Evolutionary conservation across 208 protist species (phyloP).

Genomic region (Trichomonas vaginalis): DNA sequence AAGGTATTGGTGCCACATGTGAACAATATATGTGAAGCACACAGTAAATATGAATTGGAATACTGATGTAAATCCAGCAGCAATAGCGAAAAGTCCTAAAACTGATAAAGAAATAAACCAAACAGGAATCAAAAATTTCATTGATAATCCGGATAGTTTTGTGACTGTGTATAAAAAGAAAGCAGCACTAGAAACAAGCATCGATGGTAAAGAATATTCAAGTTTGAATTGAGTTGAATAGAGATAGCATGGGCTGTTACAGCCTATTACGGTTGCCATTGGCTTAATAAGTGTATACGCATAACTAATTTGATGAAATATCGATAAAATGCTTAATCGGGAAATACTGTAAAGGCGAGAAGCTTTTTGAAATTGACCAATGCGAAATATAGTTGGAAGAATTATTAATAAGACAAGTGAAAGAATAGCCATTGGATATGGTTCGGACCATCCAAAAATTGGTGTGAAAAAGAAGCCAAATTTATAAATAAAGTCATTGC

Average conservation of each 20-base stretch:
- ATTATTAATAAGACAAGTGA: background rate
- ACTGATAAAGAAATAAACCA: background rate
- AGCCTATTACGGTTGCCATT: background rate
- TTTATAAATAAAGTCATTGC: background rate
- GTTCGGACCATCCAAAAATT: background rate
- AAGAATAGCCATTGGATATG: background rate
- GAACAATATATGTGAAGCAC: background rate
- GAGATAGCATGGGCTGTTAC: background rate
- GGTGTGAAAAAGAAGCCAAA: background rate
- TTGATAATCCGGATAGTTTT: background rate
- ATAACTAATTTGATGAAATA: background rate
- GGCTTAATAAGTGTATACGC: background rate
- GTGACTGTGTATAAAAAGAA: background rate
- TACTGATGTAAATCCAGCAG: background rate
- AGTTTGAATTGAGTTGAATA: background rate
- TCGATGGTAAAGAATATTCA: background rate
- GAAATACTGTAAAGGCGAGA: background rate
- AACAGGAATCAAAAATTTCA: background rate
- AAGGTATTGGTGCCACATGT: background rate
- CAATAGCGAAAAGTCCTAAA: background rate
- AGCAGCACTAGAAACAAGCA: background rate
- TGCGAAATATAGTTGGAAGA: background rate
- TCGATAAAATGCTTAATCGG: background rate
- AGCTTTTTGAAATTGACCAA: background rate
- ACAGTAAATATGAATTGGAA: background rate